Base-by-base conservation (phyloP, 495 filamentous ascomycete species). In the Aspergillus leporis region DNA sequence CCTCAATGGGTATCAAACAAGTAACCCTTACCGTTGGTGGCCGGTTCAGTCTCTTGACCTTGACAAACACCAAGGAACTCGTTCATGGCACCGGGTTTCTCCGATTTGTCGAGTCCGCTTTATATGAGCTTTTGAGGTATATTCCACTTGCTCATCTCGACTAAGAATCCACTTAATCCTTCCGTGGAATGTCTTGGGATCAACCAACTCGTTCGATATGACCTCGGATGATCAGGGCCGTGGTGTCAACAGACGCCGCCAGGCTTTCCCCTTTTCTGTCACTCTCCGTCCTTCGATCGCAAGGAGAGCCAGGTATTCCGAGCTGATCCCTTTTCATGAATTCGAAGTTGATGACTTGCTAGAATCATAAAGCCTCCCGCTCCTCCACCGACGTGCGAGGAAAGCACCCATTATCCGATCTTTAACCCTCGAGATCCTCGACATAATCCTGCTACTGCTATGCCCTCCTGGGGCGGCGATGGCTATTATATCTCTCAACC, bases 401-500 rank as follows among this genome's bases (percentile, higher is more conserved):
- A 76, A 58, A 73, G 55, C 47, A 51, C 55, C 21, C 69, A 74
- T 49, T 78, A 76, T 53, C 75, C 75, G 1, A 53, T 78, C 10
- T 78, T 71, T 50, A 61, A 76, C 50, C 70, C 73, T 21, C 58
- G 58, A 25, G 66, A 76, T 32, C 72, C 70, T 56, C 61, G 69
- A 22, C 75, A 78, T 40, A 76, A 74, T 32, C 72, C 74, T 21
- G 22, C 65, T 8, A 19, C 32, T 14, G 18, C 48, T 3, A 18
- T 21, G 10, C 41, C 48, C 9, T 19, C 53, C 1, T 66, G 58
- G 53, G 22, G 52, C 9, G 53, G 58, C 13, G 56, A 59, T 22
- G 61, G 58, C 0, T 56, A 60, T 46, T 54, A 52, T 1, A 54
- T 53, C 16, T 60, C 64, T 18, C 51, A 62, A 22, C 46, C 62